phyloP scores from a whole-genome alignment of 1,284 basidiomycete species.

The Moesziomyces aphidis region DNA sequence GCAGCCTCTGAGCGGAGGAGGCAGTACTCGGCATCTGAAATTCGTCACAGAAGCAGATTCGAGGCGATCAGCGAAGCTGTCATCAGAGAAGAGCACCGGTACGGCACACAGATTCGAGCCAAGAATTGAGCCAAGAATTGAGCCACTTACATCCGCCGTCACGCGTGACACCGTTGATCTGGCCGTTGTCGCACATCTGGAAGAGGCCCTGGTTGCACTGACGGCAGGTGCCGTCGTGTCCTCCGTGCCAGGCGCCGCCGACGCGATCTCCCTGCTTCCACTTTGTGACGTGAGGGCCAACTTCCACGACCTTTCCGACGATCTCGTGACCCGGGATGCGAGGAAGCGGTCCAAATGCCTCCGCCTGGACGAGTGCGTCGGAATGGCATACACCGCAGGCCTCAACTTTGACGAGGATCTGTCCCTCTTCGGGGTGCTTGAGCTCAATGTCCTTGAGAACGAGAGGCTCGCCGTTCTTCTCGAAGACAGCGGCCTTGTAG shows the following conservation, averaged over 20 bases:
- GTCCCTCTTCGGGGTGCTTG: constrained; percentile 85
- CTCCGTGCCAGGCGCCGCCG: constrained; percentile 65
- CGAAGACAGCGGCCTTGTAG: constrained; percentile 83
- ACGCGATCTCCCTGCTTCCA: constrained; percentile 61
- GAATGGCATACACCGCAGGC: constrained; percentile 97
- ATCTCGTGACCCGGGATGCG: constrained; percentile 60
- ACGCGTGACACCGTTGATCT: constrained; percentile 58
- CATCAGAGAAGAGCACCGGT: too few relatives aligned
- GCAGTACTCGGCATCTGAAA: constrained; percentile 60
- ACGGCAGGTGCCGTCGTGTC: constrained; percentile 56
- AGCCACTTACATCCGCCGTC: constrained; percentile 44
- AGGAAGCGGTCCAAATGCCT: constrained; percentile 44
- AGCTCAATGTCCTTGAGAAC: constrained; percentile 92
- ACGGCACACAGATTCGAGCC: background rate
- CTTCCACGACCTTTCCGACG: constrained; percentile 60
- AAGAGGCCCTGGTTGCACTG: constrained; percentile 62
- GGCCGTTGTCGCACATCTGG: constrained; percentile 53
- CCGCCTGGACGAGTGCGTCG: constrained; percentile 35
- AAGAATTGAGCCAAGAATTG: constrained; percentile 26
- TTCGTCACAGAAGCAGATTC: constrained; percentile 43
- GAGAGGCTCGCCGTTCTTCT: constrained; percentile 89
- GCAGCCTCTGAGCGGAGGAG: constrained; percentile 67
- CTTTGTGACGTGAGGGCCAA: constrained; percentile 51
- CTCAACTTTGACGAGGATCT: constrained; percentile 92
- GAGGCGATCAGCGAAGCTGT: too few relatives aligned